Conservation (phyloP, 1,139 yeast genomes). For the Meyerozyma guilliermondii region DNA sequence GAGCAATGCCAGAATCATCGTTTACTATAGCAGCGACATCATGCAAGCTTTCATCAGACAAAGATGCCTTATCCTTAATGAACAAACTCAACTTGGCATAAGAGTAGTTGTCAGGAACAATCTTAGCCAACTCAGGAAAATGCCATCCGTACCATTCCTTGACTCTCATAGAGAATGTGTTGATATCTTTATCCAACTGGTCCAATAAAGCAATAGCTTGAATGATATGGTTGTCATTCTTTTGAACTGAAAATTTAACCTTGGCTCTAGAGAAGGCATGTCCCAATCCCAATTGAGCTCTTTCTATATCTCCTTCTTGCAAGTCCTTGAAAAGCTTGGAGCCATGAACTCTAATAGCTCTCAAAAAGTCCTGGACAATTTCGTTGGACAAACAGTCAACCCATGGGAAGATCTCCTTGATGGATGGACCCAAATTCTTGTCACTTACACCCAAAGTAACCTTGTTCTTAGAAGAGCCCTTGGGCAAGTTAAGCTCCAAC, state of each 20-base stretch:
- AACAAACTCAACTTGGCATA: conserved; percentile 79
- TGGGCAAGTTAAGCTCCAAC: conserved; percentile 87
- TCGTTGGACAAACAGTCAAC: conserved; percentile 90
- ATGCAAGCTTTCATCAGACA: conserved; percentile 80
- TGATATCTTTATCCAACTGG: conserved; percentile 94
- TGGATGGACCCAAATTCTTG: conserved; percentile 93
- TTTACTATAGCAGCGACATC: conserved; percentile 84
- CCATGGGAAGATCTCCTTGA: conserved; percentile 83
- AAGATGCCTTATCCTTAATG: conserved; percentile 82
- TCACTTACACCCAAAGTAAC: conserved; percentile 84
- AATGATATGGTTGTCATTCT: conserved; percentile 96
- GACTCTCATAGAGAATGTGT: conserved; percentile 97
- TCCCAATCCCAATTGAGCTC: conserved; percentile 98
- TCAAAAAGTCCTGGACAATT: conserved; percentile 87
- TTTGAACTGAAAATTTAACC: conserved; percentile 97
- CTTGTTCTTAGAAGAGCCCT: conserved; percentile 65
- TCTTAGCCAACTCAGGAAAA: conserved; percentile 96
- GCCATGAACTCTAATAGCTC: conserved; percentile 93
- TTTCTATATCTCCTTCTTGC: conserved; percentile 92
- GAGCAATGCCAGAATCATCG: conserved; percentile 93
- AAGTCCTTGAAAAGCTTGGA: conserved; percentile 84
- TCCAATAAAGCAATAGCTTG: conserved; percentile 97
- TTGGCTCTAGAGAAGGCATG: conserved; percentile 98
- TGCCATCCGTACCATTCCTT: conserved; percentile 99
- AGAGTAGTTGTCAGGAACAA: conserved; percentile 86